Evolutionary conservation across 2,329 filamentous ascomycete species (phyloP).

Genomic region (Penicillium brasilianum): DNA sequence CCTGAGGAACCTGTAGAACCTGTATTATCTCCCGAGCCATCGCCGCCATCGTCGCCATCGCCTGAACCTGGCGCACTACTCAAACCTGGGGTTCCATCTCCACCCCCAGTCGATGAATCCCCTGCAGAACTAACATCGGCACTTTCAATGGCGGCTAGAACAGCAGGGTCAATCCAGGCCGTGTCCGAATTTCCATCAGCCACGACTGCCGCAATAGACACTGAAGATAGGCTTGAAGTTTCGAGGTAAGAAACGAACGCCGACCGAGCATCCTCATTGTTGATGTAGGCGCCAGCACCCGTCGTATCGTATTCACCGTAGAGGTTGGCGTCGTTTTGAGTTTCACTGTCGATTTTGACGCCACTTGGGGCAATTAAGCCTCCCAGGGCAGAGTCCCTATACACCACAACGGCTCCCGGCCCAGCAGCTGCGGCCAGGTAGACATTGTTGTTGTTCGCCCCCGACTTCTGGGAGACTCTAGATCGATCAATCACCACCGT

Average conservation of each 20-base stretch:
- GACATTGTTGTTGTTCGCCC: slow-evolving; percentile 46
- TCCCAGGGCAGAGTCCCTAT: slow-evolving; percentile 46
- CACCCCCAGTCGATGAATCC: not conserved
- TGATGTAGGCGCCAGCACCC: slow-evolving; percentile 48
- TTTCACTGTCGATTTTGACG: slow-evolving; percentile 34
- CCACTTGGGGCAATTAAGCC: slow-evolving; percentile 44
- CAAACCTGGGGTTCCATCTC: not conserved
- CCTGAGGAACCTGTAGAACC: no score
- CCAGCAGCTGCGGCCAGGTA: slow-evolving; percentile 52
- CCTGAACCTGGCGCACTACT: not conserved
- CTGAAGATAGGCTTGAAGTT: slow-evolving; percentile 41
- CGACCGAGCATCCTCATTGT: slow-evolving; percentile 42
- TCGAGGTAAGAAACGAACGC: slow-evolving; percentile 44
- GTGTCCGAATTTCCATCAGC: slow-evolving; percentile 40
- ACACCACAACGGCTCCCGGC: slow-evolving; percentile 48
- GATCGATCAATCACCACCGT: slow-evolving; percentile 51
- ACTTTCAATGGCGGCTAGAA: slow-evolving; percentile 40
- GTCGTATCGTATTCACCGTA: slow-evolving; percentile 52
- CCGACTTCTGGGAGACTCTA: slow-evolving; percentile 41
- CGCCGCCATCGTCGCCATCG: no score
- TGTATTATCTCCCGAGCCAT: no score
- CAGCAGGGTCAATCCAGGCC: slow-evolving; percentile 46
- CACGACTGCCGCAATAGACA: slow-evolving; percentile 44
- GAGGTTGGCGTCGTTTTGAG: slow-evolving; percentile 40
- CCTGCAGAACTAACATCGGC: slow-evolving; percentile 29